These are phyloP conservation scores for Punica granatum DNA, from an alignment of 345 rosid species.

Conservation along the genomic window DNA sequence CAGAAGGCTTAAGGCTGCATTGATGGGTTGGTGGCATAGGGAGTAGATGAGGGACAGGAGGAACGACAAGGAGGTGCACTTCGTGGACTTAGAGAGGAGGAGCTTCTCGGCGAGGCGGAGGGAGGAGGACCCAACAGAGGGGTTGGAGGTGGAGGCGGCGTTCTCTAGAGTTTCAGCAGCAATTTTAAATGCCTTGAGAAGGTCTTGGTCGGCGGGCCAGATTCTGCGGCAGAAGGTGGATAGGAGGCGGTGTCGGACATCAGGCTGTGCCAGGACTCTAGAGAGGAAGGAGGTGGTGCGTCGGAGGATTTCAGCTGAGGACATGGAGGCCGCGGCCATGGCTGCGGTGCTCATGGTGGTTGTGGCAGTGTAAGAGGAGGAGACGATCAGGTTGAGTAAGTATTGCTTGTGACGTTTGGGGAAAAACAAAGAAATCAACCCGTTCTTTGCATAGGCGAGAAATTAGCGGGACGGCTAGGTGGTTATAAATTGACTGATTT, in stretches of 20 bases:
- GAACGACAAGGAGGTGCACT: slow-evolving; percentile 30
- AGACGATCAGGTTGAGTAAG: too few species aligned
- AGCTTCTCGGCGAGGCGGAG: slow-evolving; percentile 40
- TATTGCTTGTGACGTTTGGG: not conserved
- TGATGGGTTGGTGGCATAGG: slow-evolving; percentile 28
- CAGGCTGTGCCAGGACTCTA: slow-evolving; percentile 28
- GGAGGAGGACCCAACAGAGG: slow-evolving; percentile 27
- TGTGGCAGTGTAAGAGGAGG: not conserved
- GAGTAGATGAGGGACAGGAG: slow-evolving; percentile 42
- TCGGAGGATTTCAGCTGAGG: slow-evolving; percentile 33
- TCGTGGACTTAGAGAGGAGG: slow-evolving; percentile 29
- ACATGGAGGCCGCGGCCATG: slow-evolving; percentile 7
- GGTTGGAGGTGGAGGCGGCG: slow-evolving; percentile 24
- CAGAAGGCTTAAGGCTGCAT: slow-evolving; percentile 33
- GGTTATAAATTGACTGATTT: not conserved
- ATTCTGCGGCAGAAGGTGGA: slow-evolving; percentile 25
- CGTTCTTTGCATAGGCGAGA: not conserved
- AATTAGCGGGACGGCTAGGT: slow-evolving; percentile 4
- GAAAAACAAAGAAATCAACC: not conserved
- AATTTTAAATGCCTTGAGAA: slow-evolving; percentile 26
- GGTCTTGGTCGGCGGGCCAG: slow-evolving; percentile 13
- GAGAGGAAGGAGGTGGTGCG: slow-evolving; percentile 32
- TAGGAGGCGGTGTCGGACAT: slow-evolving; percentile 36
- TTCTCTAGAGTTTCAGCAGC: slow-evolving; percentile 44
- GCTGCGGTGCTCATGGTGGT: slow-evolving; percentile 6